Conservation (phyloP, 2,329 filamentous ascomycete species). For the Sporothrix sp. region DNA sequence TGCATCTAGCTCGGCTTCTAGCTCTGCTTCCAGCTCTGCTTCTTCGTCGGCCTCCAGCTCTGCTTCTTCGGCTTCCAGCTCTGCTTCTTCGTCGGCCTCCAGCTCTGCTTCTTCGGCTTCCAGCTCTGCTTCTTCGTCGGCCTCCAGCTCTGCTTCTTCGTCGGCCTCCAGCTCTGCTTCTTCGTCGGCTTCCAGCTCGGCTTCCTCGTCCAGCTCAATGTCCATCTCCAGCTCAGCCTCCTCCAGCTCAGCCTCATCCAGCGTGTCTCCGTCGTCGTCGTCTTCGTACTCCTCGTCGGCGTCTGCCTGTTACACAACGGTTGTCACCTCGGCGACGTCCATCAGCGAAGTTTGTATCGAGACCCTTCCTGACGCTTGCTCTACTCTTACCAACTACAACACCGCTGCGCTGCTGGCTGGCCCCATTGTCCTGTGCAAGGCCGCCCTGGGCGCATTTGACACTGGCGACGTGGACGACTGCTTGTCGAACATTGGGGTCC, state of each 20-base stretch:
- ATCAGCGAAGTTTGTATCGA: constrained; percentile 12
- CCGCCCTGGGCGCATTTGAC: background rate
- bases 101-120: background rate
- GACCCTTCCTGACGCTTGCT: constrained; percentile 7
- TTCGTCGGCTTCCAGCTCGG: background rate
- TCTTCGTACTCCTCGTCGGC: background rate
- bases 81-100: background rate
- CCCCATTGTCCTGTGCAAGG: background rate
- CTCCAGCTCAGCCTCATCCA: background rate
- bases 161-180: constrained; percentile 1
- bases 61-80: background rate
- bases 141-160: background rate
- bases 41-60: background rate
- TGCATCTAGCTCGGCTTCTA: background rate
- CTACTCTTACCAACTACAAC: background rate
- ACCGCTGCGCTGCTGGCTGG: background rate
- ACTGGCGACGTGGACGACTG: background rate
- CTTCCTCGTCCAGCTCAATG: background rate
- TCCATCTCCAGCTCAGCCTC: background rate
- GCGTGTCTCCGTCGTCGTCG: background rate
- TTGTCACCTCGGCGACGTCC: background rate
- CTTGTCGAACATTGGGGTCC: background rate
- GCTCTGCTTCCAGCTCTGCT: background rate
- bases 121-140: background rate
- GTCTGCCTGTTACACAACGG: constrained; percentile 8